Conservation (phyloP, 352 stramenopile species). For the Pythium insidiosum region DNA sequence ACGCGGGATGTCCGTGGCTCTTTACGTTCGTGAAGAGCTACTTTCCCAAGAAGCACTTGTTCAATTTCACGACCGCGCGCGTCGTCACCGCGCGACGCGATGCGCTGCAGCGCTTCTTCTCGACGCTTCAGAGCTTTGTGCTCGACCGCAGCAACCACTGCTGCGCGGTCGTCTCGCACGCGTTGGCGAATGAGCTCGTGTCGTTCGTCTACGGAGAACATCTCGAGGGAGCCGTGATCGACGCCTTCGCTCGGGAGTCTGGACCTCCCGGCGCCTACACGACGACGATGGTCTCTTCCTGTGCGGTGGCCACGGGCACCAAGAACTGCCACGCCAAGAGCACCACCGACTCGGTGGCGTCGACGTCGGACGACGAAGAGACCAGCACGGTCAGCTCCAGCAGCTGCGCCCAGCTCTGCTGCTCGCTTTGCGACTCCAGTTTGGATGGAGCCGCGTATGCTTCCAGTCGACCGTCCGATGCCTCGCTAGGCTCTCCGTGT, state of each 20-base stretch:
- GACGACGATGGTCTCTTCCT: too few species aligned
- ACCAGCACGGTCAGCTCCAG: conserved; percentile 13
- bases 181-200: too few species aligned
- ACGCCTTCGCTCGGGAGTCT: too few species aligned
- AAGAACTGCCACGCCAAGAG: conserved; percentile 8
- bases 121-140: conserved; percentile 44
- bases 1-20: conserved; percentile 59
- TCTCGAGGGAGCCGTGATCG: too few species aligned
- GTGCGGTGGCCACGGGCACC: too few species aligned
- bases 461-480: conserved; percentile 12
- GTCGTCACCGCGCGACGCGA: conserved; percentile 38
- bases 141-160: conserved; percentile 51
- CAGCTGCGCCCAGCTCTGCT: conserved; percentile 11
- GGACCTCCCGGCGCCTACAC: too few species aligned
- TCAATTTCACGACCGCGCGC: conserved; percentile 33
- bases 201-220: too few species aligned
- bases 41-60: conserved; percentile 62
- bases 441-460: conserved; percentile 36
- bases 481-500: too few species aligned
- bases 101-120: conserved; percentile 49
- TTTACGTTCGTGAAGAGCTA: conserved; percentile 73
- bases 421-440: conserved; percentile 29
- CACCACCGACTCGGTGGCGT: conserved; percentile 7
- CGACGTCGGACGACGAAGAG: conserved; percentile 22
- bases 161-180: too few species aligned